These are phyloP conservation scores for Aspergillus pseudoviridinutans DNA, from an alignment of 2,329 filamentous ascomycete genomes.

Conservation along the genomic window DNA sequence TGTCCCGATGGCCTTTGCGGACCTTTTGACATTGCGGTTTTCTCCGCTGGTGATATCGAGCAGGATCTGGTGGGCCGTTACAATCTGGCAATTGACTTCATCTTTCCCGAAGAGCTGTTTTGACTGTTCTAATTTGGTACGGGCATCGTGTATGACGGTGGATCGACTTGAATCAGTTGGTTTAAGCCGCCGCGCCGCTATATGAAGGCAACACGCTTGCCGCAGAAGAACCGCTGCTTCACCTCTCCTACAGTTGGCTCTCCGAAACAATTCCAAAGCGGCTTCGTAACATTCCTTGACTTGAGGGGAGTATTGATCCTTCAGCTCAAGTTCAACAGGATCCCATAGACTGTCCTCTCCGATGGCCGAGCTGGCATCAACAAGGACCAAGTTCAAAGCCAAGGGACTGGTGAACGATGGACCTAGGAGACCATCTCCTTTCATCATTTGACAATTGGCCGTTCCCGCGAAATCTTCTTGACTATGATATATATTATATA, in stretches of 20 bases:
- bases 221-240: slow-evolving; percentile 19
- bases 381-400: slow-evolving; percentile 15
- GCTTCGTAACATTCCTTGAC: slow-evolving; percentile 11
- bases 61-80: slow-evolving; percentile 17
- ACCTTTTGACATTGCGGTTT: slow-evolving; percentile 1
- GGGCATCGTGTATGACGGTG: neutral
- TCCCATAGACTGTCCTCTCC: slow-evolving; percentile 13
- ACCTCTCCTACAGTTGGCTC: slow-evolving; percentile 13
- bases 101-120: slow-evolving; percentile 14
- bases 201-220: slow-evolving; percentile 19
- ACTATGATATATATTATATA: slow-evolving; percentile 9
- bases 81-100: slow-evolving; percentile 15
- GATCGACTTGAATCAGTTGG: neutral
- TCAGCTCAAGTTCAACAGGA: slow-evolving; percentile 10
- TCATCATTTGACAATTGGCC: slow-evolving; percentile 19
- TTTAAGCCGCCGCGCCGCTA: slow-evolving; percentile 5
- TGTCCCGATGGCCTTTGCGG: slow-evolving; percentile 13
- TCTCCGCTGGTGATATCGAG: slow-evolving; percentile 15
- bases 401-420: slow-evolving; percentile 20
- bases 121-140: slow-evolving; percentile 9
- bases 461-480: slow-evolving; percentile 14
- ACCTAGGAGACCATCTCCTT: slow-evolving; percentile 16
- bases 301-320: slow-evolving; percentile 8
- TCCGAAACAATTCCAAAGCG: slow-evolving; percentile 12
- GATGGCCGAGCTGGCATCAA: slow-evolving; percentile 5